Conservation (phyloP, 2,329 filamentous ascomycete species). For the Orbilia oligospora region DNA sequence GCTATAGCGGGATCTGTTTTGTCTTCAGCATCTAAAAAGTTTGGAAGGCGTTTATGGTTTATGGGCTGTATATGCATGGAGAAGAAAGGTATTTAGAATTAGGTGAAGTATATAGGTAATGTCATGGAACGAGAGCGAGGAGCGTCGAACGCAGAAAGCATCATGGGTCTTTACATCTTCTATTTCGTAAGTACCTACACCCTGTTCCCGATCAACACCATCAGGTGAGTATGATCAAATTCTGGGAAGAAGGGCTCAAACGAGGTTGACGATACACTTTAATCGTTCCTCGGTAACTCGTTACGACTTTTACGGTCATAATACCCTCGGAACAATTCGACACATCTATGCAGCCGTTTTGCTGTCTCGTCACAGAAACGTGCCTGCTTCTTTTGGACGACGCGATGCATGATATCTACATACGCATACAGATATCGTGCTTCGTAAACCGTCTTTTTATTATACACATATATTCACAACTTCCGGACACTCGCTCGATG, state of each 20-base stretch:
- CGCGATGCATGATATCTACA: slow-evolving; percentile 23
- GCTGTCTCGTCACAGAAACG: slow-evolving; percentile 19
- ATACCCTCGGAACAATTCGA: not conserved
- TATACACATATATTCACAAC: not conserved
- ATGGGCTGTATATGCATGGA: slow-evolving; percentile 10
- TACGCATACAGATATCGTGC: slow-evolving; percentile 15
- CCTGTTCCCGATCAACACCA: slow-evolving; percentile 57
- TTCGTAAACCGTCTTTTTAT: slow-evolving; percentile 9
- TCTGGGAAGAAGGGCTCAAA: slow-evolving; percentile 33
- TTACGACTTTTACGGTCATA: slow-evolving; percentile 18
- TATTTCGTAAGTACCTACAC: slow-evolving; percentile 48
- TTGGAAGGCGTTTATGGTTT: slow-evolving; percentile 31
- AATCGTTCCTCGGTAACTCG: slow-evolving; percentile 11
- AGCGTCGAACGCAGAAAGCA: slow-evolving; percentile 28
- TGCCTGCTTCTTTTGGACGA: not conserved
- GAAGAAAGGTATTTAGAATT: slow-evolving; percentile 47
- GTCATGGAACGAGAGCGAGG: slow-evolving; percentile 36
- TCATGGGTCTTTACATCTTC: slow-evolving; percentile 27
- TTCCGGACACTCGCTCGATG: slow-evolving; percentile 10
- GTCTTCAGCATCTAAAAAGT: slow-evolving; percentile 24
- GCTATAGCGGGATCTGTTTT: slow-evolving; percentile 16
- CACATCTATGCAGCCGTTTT: not conserved
- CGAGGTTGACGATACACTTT: slow-evolving; percentile 19
- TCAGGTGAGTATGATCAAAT: slow-evolving; percentile 59
- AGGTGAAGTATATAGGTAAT: slow-evolving; percentile 54